A percentile compares a stretch with the other conserved stretches of the same genome.
Conservation (phyloP, 2,329 filamentous ascomycete species). For the Septoria petroselini region DNA sequence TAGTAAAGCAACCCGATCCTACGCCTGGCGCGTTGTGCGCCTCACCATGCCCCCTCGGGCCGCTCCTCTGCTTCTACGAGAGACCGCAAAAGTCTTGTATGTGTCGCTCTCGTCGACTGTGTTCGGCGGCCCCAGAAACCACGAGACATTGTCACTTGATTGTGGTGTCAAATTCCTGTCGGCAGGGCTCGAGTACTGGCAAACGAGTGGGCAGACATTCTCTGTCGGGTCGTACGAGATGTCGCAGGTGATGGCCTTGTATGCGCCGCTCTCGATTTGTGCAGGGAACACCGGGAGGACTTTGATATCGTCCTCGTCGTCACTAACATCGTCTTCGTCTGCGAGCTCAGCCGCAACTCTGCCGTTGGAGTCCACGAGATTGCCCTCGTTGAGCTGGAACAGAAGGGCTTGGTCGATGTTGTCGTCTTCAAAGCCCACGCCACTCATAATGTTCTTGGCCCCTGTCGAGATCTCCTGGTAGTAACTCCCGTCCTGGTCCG, state of each 20-base stretch:
- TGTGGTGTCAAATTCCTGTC: slow-evolving; percentile 1
- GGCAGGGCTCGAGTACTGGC: not conserved
- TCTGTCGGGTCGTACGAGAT: not conserved
- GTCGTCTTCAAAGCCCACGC: not conserved
- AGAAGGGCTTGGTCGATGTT: not conserved
- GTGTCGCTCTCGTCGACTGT: not conserved
- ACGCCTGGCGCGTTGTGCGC: not conserved
- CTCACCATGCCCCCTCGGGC: not conserved
- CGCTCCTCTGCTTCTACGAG: not conserved
- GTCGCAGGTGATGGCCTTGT: not conserved
- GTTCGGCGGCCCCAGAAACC: not conserved
- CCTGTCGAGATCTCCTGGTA: not conserved
- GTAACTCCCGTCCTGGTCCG: not conserved
- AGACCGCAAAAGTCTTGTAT: slow-evolving; percentile 5
- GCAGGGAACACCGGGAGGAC: not conserved
- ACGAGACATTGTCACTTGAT: not conserved
- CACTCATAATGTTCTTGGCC: not conserved
- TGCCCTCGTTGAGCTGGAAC: slow-evolving; percentile 1
- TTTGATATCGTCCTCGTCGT: not conserved
- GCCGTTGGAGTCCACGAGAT: not conserved
- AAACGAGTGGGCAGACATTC: not conserved
- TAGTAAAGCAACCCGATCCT: not conserved
- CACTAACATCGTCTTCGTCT: not conserved
- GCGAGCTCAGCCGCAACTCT: not conserved
- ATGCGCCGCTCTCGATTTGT: not conserved